A percentile compares a stretch with the other conserved stretches of the same genome.
phyloP scores from a whole-genome alignment of 1,284 basidiomycete genomes.

The Earliella scabrosa region DNA sequence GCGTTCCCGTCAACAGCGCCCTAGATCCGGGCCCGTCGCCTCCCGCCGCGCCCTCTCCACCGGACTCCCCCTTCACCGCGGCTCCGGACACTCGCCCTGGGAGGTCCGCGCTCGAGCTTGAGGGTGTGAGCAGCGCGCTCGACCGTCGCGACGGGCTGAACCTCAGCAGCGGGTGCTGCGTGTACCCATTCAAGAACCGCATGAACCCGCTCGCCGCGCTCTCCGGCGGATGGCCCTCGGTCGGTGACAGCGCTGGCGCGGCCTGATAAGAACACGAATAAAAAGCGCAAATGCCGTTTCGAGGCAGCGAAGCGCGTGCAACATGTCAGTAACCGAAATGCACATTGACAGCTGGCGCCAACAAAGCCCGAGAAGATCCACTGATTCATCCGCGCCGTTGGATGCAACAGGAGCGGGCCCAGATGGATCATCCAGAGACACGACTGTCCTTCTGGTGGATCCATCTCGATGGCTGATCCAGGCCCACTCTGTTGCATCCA shows the following conservation, averaged over 20 bases:
- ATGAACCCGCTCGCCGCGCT: conserved; percentile 40
- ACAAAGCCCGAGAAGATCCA: background rate
- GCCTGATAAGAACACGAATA: conserved; percentile 13
- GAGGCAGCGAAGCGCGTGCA: conserved; percentile 12
- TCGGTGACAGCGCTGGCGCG: conserved; percentile 19
- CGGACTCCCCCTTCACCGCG: conserved; percentile 7
- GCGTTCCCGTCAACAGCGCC: conserved; percentile 10
- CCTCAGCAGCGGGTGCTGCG: conserved; percentile 43
- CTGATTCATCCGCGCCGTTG: background rate
- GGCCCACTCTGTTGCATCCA: background rate
- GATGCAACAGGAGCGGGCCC: background rate
- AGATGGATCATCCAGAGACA: background rate
- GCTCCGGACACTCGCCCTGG: conserved; percentile 7
- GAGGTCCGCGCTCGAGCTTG: conserved; percentile 8
- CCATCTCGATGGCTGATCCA: background rate
- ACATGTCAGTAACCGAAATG: conserved; percentile 17
- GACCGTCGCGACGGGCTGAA: conserved; percentile 38
- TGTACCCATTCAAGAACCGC: conserved; percentile 49
- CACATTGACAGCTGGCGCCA: conserved; percentile 17
- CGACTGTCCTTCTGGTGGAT: background rate
- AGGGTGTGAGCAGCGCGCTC: conserved; percentile 21
- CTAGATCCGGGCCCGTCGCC: conserved; percentile 7
- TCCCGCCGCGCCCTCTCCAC: background rate
- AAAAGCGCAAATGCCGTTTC: background rate
- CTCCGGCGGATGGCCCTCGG: conserved; percentile 28